A percentile compares a stretch with the other conserved stretches of the same genome.
Evolutionary conservation across 2,329 filamentous ascomycete genomes (phyloP).

Genomic region (Berkeleyomyces rouxiae): DNA sequence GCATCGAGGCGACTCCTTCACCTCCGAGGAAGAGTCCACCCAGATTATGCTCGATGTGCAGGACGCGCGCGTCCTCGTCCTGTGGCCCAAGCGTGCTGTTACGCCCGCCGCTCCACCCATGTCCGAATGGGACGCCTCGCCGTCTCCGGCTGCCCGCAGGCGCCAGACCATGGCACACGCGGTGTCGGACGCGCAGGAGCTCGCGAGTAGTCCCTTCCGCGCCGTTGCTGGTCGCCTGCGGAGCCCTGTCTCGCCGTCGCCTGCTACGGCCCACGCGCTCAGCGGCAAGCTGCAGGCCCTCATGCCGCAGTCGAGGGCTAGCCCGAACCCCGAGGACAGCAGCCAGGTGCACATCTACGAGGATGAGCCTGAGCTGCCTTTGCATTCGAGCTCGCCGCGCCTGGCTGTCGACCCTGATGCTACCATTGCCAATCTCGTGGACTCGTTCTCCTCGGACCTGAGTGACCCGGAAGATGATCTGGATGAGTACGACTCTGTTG

Average conservation of each 20-base stretch:
- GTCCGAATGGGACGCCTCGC: slow-evolving; percentile 54
- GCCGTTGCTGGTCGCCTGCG: slow-evolving; percentile 2
- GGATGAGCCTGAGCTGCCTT: slow-evolving; percentile 32
- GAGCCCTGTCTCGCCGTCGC: slow-evolving; percentile 17
- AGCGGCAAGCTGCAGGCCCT: slow-evolving; percentile 31
- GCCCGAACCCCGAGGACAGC: slow-evolving; percentile 16
- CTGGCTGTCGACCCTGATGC: slow-evolving; percentile 19
- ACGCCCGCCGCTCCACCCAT: slow-evolving; percentile 33
- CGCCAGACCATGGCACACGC: neutral
- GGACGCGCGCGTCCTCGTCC: slow-evolving; percentile 73
- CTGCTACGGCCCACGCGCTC: slow-evolving; percentile 25
- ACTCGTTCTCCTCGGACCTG: slow-evolving; percentile 36
- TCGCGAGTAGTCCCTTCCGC: slow-evolving; percentile 6
- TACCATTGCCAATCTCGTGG: slow-evolving; percentile 30
- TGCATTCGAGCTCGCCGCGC: slow-evolving; percentile 14
- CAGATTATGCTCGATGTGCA: slow-evolving; percentile 95
- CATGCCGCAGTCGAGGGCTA: slow-evolving; percentile 20
- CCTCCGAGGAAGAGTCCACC: slow-evolving; percentile 69
- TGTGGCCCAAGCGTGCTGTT: slow-evolving; percentile 56
- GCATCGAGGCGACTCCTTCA: slow-evolving; percentile 74
- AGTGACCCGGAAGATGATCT: slow-evolving; percentile 40
- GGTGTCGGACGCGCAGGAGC: neutral
- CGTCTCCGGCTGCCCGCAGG: slow-evolving; percentile 16
- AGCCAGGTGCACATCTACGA: slow-evolving; percentile 54
- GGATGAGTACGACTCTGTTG: slow-evolving; percentile 72